Conservation (phyloP, 202 grass and related monocot genomes). For the Musa balbisiana region DNA sequence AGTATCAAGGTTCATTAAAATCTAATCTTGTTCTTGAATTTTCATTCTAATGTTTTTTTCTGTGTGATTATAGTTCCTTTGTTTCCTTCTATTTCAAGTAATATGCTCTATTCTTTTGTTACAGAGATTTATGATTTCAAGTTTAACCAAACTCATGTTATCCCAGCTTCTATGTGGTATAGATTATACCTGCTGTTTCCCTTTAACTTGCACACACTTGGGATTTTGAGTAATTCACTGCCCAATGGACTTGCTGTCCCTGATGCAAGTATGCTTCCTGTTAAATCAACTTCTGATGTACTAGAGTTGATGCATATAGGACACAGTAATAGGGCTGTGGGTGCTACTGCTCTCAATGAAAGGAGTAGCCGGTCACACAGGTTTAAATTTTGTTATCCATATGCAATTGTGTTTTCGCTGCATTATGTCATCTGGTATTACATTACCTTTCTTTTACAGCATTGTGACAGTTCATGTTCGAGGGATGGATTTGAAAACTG, state of each 20-base stretch:
- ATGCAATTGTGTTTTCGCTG: constrained; percentile 3
- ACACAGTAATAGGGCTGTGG: constrained; percentile 64
- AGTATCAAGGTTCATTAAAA: not conserved
- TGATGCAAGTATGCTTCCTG: constrained; percentile 72
- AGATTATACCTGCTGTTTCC: constrained; percentile 22
- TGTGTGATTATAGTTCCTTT: not conserved
- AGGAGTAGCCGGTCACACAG: constrained; percentile 95
- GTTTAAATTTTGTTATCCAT: constrained; percentile 22
- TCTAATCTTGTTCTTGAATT: not conserved
- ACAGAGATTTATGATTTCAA: not conserved
- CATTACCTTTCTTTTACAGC: constrained; percentile 31
- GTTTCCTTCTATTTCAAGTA: too few species aligned
- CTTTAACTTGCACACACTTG: constrained; percentile 69
- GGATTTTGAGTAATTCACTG: constrained; percentile 66
- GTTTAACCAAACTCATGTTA: not conserved
- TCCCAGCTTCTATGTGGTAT: not conserved
- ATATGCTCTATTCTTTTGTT: not conserved
- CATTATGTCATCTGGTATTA: constrained; percentile 7
- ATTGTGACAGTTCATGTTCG: constrained; percentile 82
- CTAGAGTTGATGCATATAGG: constrained; percentile 74
- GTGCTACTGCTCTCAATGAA: constrained; percentile 84
- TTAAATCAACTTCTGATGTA: constrained; percentile 75
- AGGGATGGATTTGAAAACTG: constrained; percentile 61
- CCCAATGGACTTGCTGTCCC: constrained; percentile 75
- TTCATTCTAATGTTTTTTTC: not conserved